phyloP scores from a whole-genome alignment of 352 stramenopile genomes.

The Phytophthora citrophthora region DNA sequence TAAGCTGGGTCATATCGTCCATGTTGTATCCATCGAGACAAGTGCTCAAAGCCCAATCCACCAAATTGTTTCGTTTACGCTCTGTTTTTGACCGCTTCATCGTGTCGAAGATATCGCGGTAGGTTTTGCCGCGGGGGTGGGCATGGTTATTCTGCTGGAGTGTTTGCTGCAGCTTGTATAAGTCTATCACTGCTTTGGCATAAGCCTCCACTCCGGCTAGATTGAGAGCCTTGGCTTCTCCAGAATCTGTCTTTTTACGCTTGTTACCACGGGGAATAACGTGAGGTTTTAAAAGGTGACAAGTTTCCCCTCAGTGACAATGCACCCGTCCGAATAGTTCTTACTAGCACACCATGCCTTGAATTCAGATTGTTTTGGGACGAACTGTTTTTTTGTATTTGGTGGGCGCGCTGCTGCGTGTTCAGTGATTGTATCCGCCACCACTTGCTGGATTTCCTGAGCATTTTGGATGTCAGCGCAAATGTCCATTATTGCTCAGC shows the following conservation, averaged over 20 bases:
- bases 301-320: no score
- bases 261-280: no score
- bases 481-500: no score
- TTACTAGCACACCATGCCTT: background rate
- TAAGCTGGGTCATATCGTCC: background rate
- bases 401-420: no score
- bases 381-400: no score
- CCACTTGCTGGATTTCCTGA: no score
- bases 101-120: background rate
- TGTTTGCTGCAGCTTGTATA: background rate
- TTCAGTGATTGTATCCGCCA: no score
- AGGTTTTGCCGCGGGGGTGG: background rate
- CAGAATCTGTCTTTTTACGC: background rate
- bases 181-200: background rate
- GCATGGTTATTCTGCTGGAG: background rate
- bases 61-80: background rate
- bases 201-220: background rate
- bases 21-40: background rate
- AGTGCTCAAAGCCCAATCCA: background rate
- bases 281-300: no score
- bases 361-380: slow-evolving; percentile 1
- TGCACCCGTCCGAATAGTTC: no score
- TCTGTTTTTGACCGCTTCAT: background rate
- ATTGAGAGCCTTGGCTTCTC: background rate
- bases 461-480: no score